These are phyloP conservation scores for Fulvia fulva DNA, from an alignment of 2,329 filamentous ascomycete genomes.

Conservation along the genomic window DNA sequence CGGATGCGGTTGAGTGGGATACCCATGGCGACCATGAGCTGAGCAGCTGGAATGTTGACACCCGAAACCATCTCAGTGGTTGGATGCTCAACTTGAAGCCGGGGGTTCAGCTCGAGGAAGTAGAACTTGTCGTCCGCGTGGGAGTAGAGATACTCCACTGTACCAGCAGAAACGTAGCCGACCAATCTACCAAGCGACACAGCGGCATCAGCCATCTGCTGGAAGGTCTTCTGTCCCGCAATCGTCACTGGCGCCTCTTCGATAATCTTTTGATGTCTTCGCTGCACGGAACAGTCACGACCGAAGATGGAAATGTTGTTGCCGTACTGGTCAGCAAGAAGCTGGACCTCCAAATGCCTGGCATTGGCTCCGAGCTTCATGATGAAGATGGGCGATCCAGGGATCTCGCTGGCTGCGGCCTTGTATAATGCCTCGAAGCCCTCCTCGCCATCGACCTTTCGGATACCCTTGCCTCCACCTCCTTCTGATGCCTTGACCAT, in stretches of 20 bases:
- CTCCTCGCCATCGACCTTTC: conserved; percentile 83
- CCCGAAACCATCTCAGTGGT: conserved; percentile 99
- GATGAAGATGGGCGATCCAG: conserved; percentile 98
- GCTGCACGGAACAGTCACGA: conserved; percentile 96
- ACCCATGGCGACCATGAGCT: conserved; percentile 99
- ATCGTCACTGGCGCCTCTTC: conserved; percentile 98
- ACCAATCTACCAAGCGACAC: conserved; percentile 91
- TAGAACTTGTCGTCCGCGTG: conserved; percentile 98
- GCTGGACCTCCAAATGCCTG: conserved; percentile 92
- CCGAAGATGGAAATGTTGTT: conserved; percentile 99
- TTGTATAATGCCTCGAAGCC: conserved; percentile 86
- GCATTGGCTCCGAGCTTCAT: conserved; percentile 99
- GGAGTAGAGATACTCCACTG: conserved; percentile 98
- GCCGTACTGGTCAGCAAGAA: conserved; percentile 97
- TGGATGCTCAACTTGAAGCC: conserved; percentile 98
- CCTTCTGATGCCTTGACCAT: conserved; percentile 99
- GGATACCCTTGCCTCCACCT: conserved; percentile 98
- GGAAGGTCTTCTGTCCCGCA: conserved; percentile 83
- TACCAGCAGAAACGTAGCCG: conserved; percentile 97
- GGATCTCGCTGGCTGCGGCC: conserved; percentile 94
- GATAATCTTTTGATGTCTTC: conserved; percentile 99
- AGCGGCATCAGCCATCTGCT: conserved; percentile 92
- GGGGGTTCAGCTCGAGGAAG: conserved; percentile 96
- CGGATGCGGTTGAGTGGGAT: conserved; percentile 90
- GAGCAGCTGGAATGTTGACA: conserved; percentile 92